Evolutionary conservation across 495 filamentous ascomycete species (phyloP).

Genomic region (Lichenothelia convexa): DNA sequence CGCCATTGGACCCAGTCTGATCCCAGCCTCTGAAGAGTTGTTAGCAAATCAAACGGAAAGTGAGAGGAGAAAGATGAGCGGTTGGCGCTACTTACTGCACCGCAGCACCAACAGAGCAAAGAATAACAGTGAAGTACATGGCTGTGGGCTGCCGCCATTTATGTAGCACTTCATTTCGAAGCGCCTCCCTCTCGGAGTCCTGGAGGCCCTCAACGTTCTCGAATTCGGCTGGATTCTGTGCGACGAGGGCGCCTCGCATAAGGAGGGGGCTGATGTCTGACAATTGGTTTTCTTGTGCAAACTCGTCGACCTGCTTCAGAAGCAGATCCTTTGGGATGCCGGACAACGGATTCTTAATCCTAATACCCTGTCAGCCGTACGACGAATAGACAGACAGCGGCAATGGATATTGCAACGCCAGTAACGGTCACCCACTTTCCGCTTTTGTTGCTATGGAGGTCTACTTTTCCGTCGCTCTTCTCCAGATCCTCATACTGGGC

Average conservation of each 20-base stretch:
- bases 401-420: too few relatives aligned
- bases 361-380: too few relatives aligned
- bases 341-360: conserved; percentile 28
- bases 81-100: too few relatives aligned
- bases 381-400: too few relatives aligned
- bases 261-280: conserved; percentile 27
- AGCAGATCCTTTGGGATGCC: conserved; percentile 30
- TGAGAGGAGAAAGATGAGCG: not conserved
- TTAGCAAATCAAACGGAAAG: not conserved
- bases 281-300: conserved; percentile 28
- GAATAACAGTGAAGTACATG: conserved; percentile 13
- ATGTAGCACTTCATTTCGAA: conserved; percentile 31
- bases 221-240: conserved; percentile 28
- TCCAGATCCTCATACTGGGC: too few relatives aligned
- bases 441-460: too few relatives aligned
- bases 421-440: too few relatives aligned
- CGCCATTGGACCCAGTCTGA: conserved; percentile 23
- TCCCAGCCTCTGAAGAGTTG: conserved; percentile 9
- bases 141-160: conserved; percentile 38
- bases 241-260: conserved; percentile 35
- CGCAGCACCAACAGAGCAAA: conserved; percentile 24
- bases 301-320: conserved; percentile 30
- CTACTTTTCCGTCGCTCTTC: too few relatives aligned
- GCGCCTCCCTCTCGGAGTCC: conserved; percentile 26
- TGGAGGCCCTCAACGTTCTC: conserved; percentile 25